Base-by-base conservation (phyloP, 2,329 filamentous ascomycete genomes). In the Penicillium verrucosum region DNA sequence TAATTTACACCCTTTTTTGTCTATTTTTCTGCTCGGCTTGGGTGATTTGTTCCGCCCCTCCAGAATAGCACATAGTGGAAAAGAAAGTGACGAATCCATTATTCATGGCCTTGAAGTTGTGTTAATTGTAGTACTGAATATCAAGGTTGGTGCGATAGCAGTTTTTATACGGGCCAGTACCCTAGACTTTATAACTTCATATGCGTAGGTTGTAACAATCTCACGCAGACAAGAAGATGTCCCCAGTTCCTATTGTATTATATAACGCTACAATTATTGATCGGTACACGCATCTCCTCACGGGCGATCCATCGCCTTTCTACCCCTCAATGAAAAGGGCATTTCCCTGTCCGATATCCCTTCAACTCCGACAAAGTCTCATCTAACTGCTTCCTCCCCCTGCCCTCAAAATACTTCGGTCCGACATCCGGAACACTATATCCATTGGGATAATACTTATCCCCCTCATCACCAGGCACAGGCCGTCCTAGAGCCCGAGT, bases 391-490 rank as follows among this genome's bases (percentile, higher is more conserved):
- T 68, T 62, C 30, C 69, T 53, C 0, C 85, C 85, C 60, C 79
- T 78, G 1, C 81, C 81, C 51, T 78, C 75, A 51, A 83, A 79
- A 46, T 74, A 77, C 51, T 70, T 75, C 0, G 89, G 89, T 0
- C 89, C 89, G 18, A 90, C 70, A 47, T 90, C 84, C 21, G 80
- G 75, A 43, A 79, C 68, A 37, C 70, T 59, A 60, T 80, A 81
- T 9, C 83, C 83, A 49, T 78, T 65, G 0, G 81, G 79, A 57
- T 71, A 71, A 61, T 77, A 82, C 59, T 74, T 79, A 34, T 77
- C 70, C 4, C 73, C 76, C 29, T 76, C 71, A 44, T 81, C 76
- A 18, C 79, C 80, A 0, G 82, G 81, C 16, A 82, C 61, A 25
- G 77, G 75, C 21, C 73, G 70, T 2, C 81, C 80, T 29, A 78